Conservation (phyloP, 2,329 filamentous ascomycete genomes). For the Lachnellula arida region DNA sequence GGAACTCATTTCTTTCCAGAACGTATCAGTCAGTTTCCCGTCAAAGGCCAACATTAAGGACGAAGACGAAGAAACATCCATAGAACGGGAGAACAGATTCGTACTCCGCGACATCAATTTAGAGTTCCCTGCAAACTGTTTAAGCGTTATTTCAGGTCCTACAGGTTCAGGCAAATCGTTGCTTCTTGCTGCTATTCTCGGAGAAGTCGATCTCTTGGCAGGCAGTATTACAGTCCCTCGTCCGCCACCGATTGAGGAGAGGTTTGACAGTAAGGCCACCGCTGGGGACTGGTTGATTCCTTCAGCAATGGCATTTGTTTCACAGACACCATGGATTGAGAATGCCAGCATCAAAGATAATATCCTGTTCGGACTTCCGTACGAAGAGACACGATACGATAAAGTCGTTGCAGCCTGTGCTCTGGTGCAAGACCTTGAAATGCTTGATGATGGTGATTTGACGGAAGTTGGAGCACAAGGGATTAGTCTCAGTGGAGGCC, state of each 20-base stretch:
- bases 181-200: slow-evolving; percentile 66
- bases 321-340: slow-evolving; percentile 79
- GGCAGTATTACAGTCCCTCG: slow-evolving; percentile 54
- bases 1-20: slow-evolving; percentile 57
- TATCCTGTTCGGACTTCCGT: slow-evolving; percentile 69
- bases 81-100: slow-evolving; percentile 48
- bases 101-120: slow-evolving; percentile 60
- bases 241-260: slow-evolving; percentile 41
- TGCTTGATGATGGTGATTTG: slow-evolving; percentile 67
- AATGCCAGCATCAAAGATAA: slow-evolving; percentile 74
- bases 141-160: slow-evolving; percentile 70
- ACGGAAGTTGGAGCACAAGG: slow-evolving; percentile 81
- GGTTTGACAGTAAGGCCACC: slow-evolving; percentile 57
- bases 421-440: slow-evolving; percentile 66
- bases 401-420: slow-evolving; percentile 68
- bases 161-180: slow-evolving; percentile 76
- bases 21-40: slow-evolving; percentile 62
- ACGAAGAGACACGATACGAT: slow-evolving; percentile 59
- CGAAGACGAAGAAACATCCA: too few species aligned
- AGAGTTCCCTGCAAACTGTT: slow-evolving; percentile 59
- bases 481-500: slow-evolving; percentile 75
- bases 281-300: slow-evolving; percentile 60
- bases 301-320: slow-evolving; percentile 64
- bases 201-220: slow-evolving; percentile 63
- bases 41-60: too few species aligned